Percentiles rank a stretch among this genome's conserved stretches.
These are phyloP conservation scores for Rostrohypoxylon terebratum DNA, from an alignment of 495 filamentous ascomycete genomes.

Conservation along the genomic window DNA sequence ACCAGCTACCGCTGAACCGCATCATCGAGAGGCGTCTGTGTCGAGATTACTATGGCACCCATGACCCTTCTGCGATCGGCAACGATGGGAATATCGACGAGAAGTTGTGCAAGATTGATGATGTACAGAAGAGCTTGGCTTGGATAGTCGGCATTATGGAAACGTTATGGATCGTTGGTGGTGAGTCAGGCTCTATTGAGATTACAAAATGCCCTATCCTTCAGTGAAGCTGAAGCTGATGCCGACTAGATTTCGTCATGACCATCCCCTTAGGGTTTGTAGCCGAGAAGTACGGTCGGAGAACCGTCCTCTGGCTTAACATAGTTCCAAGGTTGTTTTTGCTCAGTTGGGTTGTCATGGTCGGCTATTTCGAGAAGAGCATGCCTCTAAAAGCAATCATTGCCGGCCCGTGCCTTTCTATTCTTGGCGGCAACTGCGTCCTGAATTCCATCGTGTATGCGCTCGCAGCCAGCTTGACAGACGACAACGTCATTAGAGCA, in stretches of 20 bases:
- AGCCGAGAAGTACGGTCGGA: constrained; percentile 54
- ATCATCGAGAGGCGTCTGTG: constrained; percentile 62
- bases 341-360: constrained; percentile 55
- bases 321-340: constrained; percentile 54
- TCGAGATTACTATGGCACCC: constrained; percentile 55
- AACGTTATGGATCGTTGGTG: constrained; percentile 59
- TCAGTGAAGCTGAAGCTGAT: constrained; percentile 28
- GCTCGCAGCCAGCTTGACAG: constrained; percentile 55
- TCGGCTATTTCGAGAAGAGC: constrained; percentile 55
- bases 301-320: constrained; percentile 55
- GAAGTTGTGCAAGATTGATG: constrained; percentile 60
- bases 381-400: constrained; percentile 55
- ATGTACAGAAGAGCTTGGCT: constrained; percentile 58
- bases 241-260: constrained; percentile 55
- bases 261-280: constrained; percentile 59
- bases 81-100: constrained; percentile 56
- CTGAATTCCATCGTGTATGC: constrained; percentile 61
- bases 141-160: constrained; percentile 59
- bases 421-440: constrained; percentile 60
- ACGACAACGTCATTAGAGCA: constrained; percentile 55
- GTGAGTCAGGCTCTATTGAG: constrained; percentile 42
- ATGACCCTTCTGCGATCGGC: constrained; percentile 52
- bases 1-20: constrained; percentile 61
- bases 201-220: not conserved
- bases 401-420: constrained; percentile 52